phyloP scores from a whole-genome alignment of 1,284 basidiomycete genomes.

The Omphalotus olearius region DNA sequence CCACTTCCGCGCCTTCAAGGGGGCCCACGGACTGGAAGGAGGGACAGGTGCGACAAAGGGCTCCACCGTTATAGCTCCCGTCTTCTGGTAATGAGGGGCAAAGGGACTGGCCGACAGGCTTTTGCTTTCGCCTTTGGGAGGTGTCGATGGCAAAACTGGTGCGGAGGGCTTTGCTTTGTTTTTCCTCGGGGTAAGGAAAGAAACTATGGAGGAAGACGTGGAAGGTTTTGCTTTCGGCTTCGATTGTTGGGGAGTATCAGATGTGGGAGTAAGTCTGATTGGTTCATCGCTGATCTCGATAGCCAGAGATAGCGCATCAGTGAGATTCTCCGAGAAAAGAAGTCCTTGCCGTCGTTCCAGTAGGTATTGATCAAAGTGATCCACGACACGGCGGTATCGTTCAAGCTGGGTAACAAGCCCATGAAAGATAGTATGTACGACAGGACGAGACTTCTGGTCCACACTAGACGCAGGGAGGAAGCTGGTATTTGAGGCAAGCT shows the following conservation, averaged over 20 bases:
- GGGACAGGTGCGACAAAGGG: slow-evolving; percentile 63
- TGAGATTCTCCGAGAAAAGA: slow-evolving; percentile 89
- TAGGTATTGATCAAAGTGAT: slow-evolving; percentile 83
- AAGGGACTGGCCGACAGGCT: slow-evolving; percentile 74
- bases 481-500: slow-evolving; percentile 53
- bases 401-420: slow-evolving; percentile 78
- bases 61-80: slow-evolving; percentile 69
- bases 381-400: slow-evolving; percentile 68
- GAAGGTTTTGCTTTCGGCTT: slow-evolving; percentile 54
- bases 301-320: slow-evolving; percentile 79
- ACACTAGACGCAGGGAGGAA: slow-evolving; percentile 60
- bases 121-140: slow-evolving; percentile 35
- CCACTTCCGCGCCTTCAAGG: slow-evolving; percentile 48
- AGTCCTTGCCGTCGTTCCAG: slow-evolving; percentile 85
- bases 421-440: slow-evolving; percentile 76
- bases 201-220: slow-evolving; percentile 58
- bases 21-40: slow-evolving; percentile 57
- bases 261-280: slow-evolving; percentile 19
- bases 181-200: slow-evolving; percentile 77
- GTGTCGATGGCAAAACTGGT: slow-evolving; percentile 38
- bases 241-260: slow-evolving; percentile 24
- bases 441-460: slow-evolving; percentile 68
- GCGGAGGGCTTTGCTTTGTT: slow-evolving; percentile 36
- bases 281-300: slow-evolving; percentile 55
- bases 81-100: slow-evolving; percentile 80